phyloP scores from a whole-genome alignment of 2,329 filamentous ascomycete species.

The Tolypocladium pustulatum region DNA sequence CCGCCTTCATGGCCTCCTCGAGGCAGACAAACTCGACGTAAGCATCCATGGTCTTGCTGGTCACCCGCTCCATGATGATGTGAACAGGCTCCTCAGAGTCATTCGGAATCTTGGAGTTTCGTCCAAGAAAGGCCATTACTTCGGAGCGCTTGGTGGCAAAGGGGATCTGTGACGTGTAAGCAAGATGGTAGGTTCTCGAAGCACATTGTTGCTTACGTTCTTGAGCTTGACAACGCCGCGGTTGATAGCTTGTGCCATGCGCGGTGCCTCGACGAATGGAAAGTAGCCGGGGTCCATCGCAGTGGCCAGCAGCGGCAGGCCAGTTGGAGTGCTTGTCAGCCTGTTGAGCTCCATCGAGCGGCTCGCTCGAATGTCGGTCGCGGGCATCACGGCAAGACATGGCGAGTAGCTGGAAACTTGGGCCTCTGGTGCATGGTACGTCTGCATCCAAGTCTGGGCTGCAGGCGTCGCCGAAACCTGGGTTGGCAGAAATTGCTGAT shows the following conservation, averaged over 20 bases:
- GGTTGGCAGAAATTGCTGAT: background rate
- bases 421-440: background rate
- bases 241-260: constrained; percentile 16
- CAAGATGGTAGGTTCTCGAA: background rate
- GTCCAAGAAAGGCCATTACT: constrained; percentile 47
- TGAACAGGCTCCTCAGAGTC: constrained; percentile 47
- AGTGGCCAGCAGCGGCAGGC: constrained; percentile 20
- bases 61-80: constrained; percentile 54
- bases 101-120: constrained; percentile 43
- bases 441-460: background rate
- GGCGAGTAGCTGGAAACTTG: background rate
- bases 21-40: constrained; percentile 47
- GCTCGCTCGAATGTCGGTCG: constrained; percentile 7
- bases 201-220: constrained; percentile 30
- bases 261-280: constrained; percentile 33
- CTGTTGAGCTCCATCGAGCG: constrained; percentile 27
- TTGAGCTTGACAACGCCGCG: constrained; percentile 37
- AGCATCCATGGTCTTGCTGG: constrained; percentile 51
- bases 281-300: constrained; percentile 30
- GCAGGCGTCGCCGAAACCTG: background rate
- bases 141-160: constrained; percentile 42
- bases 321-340: constrained; percentile 21
- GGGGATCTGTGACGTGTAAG: constrained; percentile 37
- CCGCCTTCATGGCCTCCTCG: constrained; percentile 41
- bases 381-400: background rate